These are phyloP conservation scores for Ramalina peruviana DNA, from an alignment of 495 filamentous ascomycete species.

Conservation along the genomic window DNA sequence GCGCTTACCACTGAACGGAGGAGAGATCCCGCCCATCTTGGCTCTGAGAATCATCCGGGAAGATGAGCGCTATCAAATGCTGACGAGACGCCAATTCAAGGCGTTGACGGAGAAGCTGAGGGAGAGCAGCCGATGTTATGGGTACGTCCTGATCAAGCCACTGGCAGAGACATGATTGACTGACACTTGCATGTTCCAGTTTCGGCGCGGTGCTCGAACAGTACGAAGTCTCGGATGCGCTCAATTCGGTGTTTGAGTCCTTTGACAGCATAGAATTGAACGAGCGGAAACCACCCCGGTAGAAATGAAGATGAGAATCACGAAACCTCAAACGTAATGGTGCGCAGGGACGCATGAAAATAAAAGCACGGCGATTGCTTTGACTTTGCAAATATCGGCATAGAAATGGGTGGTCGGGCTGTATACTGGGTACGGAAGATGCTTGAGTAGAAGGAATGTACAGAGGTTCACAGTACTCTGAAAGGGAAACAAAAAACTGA, in stretches of 20 bases:
- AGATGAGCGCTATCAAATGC: conserved; percentile 49
- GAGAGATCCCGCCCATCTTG: conserved; percentile 95
- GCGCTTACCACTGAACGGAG: conserved; percentile 70
- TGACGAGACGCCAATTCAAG: conserved; percentile 58
- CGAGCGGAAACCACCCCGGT: background rate
- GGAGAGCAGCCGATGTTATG: conserved; percentile 81
- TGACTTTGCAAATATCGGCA: background rate
- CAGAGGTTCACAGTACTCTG: too few relatives aligned
- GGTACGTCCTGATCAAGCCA: conserved; percentile 37
- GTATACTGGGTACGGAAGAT: background rate
- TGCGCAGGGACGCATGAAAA: background rate
- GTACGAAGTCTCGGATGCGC: conserved; percentile 78
- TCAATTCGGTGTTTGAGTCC: conserved; percentile 47
- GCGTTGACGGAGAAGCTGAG: conserved; percentile 57
- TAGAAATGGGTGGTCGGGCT: background rate
- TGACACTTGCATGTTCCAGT: conserved; percentile 25
- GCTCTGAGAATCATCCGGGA: conserved; percentile 71
- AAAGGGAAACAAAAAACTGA: too few relatives aligned
- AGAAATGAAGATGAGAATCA: background rate
- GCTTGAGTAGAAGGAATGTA: too few relatives aligned
- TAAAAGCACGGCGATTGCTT: background rate
- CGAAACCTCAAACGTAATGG: background rate
- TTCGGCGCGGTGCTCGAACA: conserved; percentile 82
- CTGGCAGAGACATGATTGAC: background rate
- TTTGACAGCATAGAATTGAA: background rate